Percentiles rank a stretch among this genome's conserved stretches.
Evolutionary conservation across 2,329 filamentous ascomycete species (phyloP).

Genomic region (Penicillium olsonii): DNA sequence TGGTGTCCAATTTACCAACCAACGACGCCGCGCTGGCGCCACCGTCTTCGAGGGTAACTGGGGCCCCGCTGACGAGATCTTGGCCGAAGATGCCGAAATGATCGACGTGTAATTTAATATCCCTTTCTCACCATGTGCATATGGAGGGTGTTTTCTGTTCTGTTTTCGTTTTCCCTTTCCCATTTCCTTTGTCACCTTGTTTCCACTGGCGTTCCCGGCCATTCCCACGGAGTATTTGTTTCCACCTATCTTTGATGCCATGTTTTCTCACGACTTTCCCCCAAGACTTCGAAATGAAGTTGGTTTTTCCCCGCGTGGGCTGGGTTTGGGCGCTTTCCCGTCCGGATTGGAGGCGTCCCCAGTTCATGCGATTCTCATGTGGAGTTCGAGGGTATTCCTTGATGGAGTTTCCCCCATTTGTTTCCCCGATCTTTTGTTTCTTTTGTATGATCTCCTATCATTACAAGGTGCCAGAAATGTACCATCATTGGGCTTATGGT

Average conservation of each 20-base stretch:
- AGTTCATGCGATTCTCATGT: constrained; percentile 13
- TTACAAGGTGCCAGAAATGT: constrained; percentile 23
- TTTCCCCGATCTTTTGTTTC: constrained; percentile 12
- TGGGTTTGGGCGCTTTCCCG: constrained; percentile 8
- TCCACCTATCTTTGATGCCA: constrained; percentile 20
- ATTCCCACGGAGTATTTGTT: constrained; percentile 21
- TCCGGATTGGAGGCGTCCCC: no score
- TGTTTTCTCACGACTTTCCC: constrained; percentile 20
- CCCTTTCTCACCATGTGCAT: constrained; percentile 30
- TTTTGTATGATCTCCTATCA: constrained; percentile 24
- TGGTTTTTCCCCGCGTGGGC: constrained; percentile 4
- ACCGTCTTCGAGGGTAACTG: constrained; percentile 95
- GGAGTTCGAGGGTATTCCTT: constrained; percentile 25
- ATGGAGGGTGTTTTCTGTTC: constrained; percentile 32
- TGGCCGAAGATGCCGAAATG: constrained; percentile 63
- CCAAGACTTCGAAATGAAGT: constrained; percentile 16
- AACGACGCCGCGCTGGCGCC: constrained; percentile 79
- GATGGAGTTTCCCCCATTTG: constrained; percentile 18
- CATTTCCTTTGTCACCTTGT: constrained; percentile 25
- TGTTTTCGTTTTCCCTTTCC: constrained; percentile 14
- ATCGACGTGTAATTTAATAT: constrained; percentile 55
- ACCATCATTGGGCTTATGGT: constrained; percentile 12
- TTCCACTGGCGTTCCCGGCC: constrained; percentile 17
- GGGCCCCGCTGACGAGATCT: constrained; percentile 72
- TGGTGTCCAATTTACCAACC: constrained; percentile 77